Conservation (phyloP, 192 early-diverging fungal species). For the Polychytrium aggregatum region DNA sequence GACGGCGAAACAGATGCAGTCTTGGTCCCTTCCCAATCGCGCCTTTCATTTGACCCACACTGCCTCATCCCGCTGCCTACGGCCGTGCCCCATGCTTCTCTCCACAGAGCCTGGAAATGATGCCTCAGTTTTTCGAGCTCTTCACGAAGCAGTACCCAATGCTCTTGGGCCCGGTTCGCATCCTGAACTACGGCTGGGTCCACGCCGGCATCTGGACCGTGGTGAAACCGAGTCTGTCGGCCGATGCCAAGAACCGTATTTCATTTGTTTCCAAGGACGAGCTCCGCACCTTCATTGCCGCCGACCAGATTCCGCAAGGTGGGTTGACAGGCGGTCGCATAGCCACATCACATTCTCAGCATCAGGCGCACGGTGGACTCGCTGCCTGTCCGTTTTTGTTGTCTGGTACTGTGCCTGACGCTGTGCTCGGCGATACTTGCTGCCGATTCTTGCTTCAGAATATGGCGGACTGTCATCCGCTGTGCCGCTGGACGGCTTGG, state of each 20-base stretch:
- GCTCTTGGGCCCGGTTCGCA: constrained; percentile 31
- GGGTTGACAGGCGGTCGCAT: neutral
- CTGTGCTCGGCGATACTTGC: no score
- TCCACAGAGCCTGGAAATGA: constrained; percentile 26
- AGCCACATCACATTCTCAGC: neutral
- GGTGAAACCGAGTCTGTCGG: constrained; percentile 23
- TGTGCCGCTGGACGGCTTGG: no score
- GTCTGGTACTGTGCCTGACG: no score
- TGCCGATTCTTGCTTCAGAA: no score
- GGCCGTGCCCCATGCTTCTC: neutral
- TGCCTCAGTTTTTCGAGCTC: constrained; percentile 29
- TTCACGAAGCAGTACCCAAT: constrained; percentile 32
- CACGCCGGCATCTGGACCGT: constrained; percentile 41
- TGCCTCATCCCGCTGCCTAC: neutral
- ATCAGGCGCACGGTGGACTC: no score
- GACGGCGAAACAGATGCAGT: no score
- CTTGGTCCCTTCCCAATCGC: no score
- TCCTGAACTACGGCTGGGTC: constrained; percentile 47
- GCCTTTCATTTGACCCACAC: neutral
- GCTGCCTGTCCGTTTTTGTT: no score
- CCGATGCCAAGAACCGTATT: constrained; percentile 26
- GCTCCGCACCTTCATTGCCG: constrained; percentile 17
- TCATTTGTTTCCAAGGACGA: constrained; percentile 25
- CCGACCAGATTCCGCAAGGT: constrained; percentile 13
- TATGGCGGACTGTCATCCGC: no score